Percentiles rank a stretch among this genome's conserved stretches.
Evolutionary conservation across 306 rosid species (phyloP).

Genomic region (Medicago lupulina): DNA sequence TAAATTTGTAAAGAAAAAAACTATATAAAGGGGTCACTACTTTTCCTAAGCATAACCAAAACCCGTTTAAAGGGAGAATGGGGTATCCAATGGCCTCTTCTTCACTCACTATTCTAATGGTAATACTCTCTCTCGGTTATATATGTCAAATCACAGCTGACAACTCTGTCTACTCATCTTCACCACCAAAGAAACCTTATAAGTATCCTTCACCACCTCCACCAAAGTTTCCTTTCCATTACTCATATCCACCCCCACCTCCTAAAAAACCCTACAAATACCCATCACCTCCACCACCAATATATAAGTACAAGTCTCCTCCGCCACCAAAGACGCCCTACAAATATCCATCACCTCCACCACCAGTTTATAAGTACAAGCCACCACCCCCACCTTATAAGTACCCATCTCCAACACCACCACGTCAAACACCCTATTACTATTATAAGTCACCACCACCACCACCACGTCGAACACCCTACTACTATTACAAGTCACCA

Average conservation of each 20-base stretch:
- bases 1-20: no score
- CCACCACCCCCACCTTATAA: not conserved
- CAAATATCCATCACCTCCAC: not conserved
- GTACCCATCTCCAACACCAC: no score
- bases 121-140: conserved; percentile 49
- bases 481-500: not conserved
- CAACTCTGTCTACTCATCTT: conserved; percentile 54
- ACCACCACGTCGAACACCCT: not conserved
- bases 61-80: conserved; percentile 47
- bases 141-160: conserved; percentile 44
- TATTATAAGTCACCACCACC: not conserved
- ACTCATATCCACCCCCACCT: conserved; percentile 4
- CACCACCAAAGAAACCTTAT: no score
- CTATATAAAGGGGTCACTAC: not conserved
- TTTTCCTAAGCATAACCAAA: not conserved
- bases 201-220: conserved; percentile 58
- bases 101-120: conserved; percentile 47
- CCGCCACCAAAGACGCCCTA: not conserved
- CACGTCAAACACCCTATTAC: no score
- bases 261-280: no score
- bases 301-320: not conserved
- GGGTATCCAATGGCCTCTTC: conserved; percentile 54
- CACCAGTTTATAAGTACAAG: not conserved
- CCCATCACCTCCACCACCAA: no score
- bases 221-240: not conserved